Conservation (phyloP, 1,139 yeast genomes). For the Yamadazyma dushanensis region DNA sequence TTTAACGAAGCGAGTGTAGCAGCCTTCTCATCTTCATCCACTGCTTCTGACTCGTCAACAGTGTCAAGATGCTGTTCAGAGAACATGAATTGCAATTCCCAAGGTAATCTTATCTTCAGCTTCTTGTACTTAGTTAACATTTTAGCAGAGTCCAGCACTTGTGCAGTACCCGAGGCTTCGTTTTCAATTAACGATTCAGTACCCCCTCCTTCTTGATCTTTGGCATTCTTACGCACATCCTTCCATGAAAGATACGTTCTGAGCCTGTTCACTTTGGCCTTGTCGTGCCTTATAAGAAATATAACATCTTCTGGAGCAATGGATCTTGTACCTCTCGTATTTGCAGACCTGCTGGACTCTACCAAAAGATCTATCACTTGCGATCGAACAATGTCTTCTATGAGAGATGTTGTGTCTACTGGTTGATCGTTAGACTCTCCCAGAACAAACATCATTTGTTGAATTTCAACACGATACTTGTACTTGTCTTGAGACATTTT, state of each 20-base stretch:
- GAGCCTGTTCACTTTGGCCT: slow-evolving; percentile 88
- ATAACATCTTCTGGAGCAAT: slow-evolving; percentile 93
- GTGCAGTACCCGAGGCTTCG: slow-evolving; percentile 33
- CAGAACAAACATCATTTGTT: slow-evolving; percentile 98
- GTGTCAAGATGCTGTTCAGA: slow-evolving; percentile 83
- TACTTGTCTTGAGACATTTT: slow-evolving; percentile 46
- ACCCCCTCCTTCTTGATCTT: slow-evolving; percentile 89
- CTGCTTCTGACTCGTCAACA: slow-evolving; percentile 76
- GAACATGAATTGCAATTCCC: slow-evolving; percentile 96
- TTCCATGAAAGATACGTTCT: slow-evolving; percentile 95
- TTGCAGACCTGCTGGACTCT: slow-evolving; percentile 79
- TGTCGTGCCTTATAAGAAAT: slow-evolving; percentile 87
- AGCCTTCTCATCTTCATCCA: slow-evolving; percentile 85
- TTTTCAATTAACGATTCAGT: slow-evolving; percentile 52
- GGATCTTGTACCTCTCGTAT: slow-evolving; percentile 76
- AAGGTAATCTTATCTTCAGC: slow-evolving; percentile 81
- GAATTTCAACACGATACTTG: slow-evolving; percentile 81
- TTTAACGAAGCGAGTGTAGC: slow-evolving; percentile 87
- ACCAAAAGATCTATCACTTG: slow-evolving; percentile 89
- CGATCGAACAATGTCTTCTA: slow-evolving; percentile 92
- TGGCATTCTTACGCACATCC: slow-evolving; percentile 95
- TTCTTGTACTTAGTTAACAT: slow-evolving; percentile 67
- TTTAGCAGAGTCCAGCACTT: slow-evolving; percentile 51
- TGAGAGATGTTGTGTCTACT: slow-evolving; percentile 81
- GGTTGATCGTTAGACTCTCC: slow-evolving; percentile 97